phyloP scores from a whole-genome alignment of 768 basidiomycete genomes.

The Tricholoma matsutake region DNA sequence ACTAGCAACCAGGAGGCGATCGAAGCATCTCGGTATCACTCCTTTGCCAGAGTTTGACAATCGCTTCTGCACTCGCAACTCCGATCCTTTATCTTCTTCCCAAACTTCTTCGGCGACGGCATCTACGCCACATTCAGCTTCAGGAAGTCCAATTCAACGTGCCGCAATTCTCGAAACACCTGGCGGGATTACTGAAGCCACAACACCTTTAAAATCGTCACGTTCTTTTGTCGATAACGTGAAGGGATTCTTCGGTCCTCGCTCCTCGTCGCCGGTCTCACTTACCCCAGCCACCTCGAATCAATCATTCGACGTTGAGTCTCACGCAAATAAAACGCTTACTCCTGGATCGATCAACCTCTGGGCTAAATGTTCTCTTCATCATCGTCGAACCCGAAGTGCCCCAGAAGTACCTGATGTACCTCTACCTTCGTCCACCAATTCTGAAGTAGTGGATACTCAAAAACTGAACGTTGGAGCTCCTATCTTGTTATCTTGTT shows the following conservation, averaged over 20 bases:
- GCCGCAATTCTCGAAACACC: conserved; percentile 6
- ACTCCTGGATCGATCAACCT: conserved; percentile 38
- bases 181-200: conserved; percentile 16
- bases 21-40: conserved; percentile 34
- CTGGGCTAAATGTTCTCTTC: conserved; percentile 46
- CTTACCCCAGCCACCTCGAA: conserved; percentile 10
- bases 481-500: conserved; percentile 11
- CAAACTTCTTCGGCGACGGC: conserved; percentile 33
- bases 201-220: conserved; percentile 26
- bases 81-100: conserved; percentile 31
- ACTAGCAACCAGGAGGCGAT: conserved; percentile 24
- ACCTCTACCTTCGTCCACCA: conserved; percentile 8
- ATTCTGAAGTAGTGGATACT: conserved; percentile 2
- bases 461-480: conserved; percentile 20
- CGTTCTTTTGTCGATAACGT: conserved; percentile 63
- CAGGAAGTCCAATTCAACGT: conserved; percentile 13
- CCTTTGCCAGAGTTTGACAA: conserved; percentile 28
- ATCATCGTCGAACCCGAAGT: conserved; percentile 45
- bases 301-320: conserved; percentile 10
- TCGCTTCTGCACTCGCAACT: conserved; percentile 6
- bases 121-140: conserved; percentile 13
- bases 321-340: conserved; percentile 17
- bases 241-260: conserved; percentile 54
- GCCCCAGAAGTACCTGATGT: conserved; percentile 41
- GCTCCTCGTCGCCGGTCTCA: conserved; percentile 38